A percentile compares a stretch with the other conserved stretches of the same genome.
phyloP scores from a whole-genome alignment of 2,329 filamentous ascomycete genomes.

The Monilinia vaccinii-corymbosi region DNA sequence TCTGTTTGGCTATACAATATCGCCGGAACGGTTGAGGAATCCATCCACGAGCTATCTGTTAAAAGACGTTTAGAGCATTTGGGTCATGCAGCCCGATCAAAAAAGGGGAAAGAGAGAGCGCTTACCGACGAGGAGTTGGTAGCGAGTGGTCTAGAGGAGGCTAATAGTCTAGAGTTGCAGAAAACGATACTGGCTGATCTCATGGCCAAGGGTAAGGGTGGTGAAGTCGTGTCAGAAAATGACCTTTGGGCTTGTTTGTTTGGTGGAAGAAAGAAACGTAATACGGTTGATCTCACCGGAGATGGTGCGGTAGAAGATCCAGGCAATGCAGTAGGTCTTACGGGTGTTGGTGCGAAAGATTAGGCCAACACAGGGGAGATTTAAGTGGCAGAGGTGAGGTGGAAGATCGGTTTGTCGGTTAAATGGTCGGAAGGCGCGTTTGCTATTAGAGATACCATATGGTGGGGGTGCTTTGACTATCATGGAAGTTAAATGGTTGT shows the following conservation, averaged over 20 bases:
- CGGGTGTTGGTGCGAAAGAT: neutral
- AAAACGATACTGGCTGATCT: slow-evolving; percentile 60
- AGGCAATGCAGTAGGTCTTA: neutral
- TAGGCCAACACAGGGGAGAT: neutral
- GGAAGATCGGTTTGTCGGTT: neutral
- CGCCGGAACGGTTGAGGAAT: slow-evolving; percentile 84
- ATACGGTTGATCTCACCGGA: neutral
- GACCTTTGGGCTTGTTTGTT: slow-evolving; percentile 90
- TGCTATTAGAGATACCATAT: neutral
- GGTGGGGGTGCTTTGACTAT: neutral
- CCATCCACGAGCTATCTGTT: slow-evolving; percentile 82
- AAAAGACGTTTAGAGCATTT: slow-evolving; percentile 72
- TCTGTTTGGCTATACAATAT: slow-evolving; percentile 94
- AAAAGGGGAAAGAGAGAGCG: slow-evolving; percentile 35
- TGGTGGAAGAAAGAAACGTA: slow-evolving; percentile 35
- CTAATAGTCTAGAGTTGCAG: slow-evolving; percentile 78
- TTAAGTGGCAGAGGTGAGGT: neutral
- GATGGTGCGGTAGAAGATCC: neutral
- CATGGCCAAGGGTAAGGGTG: slow-evolving; percentile 62
- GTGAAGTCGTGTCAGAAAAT: slow-evolving; percentile 68
- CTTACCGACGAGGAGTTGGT: slow-evolving; percentile 38
- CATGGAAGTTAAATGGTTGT: neutral
- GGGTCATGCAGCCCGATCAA: slow-evolving; percentile 33
- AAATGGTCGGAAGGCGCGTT: too few species aligned
- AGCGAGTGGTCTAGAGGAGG: slow-evolving; percentile 62